Percentiles rank a stretch among this genome's conserved stretches.
Evolutionary conservation across 257 asterid genomes (phyloP).

Genomic region (Lycium barbarum): DNA sequence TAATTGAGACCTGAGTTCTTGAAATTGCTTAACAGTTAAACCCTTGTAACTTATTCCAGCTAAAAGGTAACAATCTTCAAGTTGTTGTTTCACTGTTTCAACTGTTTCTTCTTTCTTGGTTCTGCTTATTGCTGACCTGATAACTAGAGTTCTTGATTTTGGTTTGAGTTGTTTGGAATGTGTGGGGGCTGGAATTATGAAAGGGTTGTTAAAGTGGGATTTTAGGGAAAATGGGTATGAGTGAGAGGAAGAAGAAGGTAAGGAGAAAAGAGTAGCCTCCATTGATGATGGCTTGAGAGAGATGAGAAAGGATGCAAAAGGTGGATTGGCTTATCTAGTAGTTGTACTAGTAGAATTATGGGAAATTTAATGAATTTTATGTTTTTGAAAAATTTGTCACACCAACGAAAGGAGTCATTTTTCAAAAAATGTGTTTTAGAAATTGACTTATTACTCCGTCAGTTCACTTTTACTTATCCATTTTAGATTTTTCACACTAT

Average conservation of each 20-base stretch:
- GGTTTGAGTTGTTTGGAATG: slow-evolving; percentile 29
- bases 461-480: too few species aligned
- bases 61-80: slow-evolving; percentile 69
- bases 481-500: too few species aligned
- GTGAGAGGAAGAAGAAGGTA: slow-evolving; percentile 36
- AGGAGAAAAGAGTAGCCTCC: slow-evolving; percentile 75
- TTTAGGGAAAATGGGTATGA: slow-evolving; percentile 57
- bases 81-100: slow-evolving; percentile 49
- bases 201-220: slow-evolving; percentile 68
- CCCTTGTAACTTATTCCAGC: slow-evolving; percentile 94
- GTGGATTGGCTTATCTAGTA: too few species aligned
- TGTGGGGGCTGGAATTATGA: slow-evolving; percentile 41
- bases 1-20: slow-evolving; percentile 69
- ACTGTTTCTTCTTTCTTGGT: slow-evolving; percentile 91
- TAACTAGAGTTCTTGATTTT: slow-evolving; percentile 44
- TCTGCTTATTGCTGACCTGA: slow-evolving; percentile 83
- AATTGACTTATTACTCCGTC: too few species aligned
- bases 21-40: slow-evolving; percentile 78
- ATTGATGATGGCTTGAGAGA: slow-evolving; percentile 44
- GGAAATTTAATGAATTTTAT: too few species aligned
- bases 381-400: too few species aligned
- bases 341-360: too few species aligned
- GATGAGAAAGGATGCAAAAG: too few species aligned
- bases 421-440: too few species aligned
- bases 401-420: too few species aligned